Evolutionary conservation across 1,284 basidiomycete genomes (phyloP).

Genomic region (Pisolithus thermaeus): DNA sequence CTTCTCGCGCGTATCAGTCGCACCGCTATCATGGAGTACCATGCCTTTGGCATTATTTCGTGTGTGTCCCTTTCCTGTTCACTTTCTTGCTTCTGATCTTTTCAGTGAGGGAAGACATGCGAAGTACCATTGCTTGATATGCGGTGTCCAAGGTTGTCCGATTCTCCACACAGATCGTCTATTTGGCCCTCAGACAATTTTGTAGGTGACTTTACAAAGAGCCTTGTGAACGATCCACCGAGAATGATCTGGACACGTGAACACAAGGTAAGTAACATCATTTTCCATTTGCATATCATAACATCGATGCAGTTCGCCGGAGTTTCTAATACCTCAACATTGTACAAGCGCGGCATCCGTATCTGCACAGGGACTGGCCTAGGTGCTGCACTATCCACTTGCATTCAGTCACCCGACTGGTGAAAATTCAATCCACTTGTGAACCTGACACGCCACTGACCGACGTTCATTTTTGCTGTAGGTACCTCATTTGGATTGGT

Average conservation of each 20-base stretch:
- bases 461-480: conserved; percentile 19
- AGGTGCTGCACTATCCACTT: conserved; percentile 70
- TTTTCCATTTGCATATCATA: conserved; percentile 7
- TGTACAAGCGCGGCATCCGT: conserved; percentile 72
- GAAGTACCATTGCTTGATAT: conserved; percentile 71
- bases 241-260: conserved; percentile 66
- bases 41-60: conserved; percentile 58
- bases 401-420: conserved; percentile 66
- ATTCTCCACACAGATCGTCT: not conserved
- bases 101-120: conserved; percentile 60
- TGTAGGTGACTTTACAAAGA: conserved; percentile 63
- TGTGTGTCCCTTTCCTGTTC: conserved; percentile 21
- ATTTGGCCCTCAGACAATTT: conserved; percentile 4
- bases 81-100: conserved; percentile 11
- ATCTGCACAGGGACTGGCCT: conserved; percentile 76
- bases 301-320: conserved; percentile 54
- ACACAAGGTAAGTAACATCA: conserved; percentile 46
- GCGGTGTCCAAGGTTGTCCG: conserved; percentile 61
- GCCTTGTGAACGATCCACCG: conserved; percentile 64
- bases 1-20: conserved; percentile 53
- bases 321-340: conserved; percentile 68
- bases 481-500: conserved; percentile 79
- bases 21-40: conserved; percentile 54
- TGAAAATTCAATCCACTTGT: conserved; percentile 29
- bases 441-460: conserved; percentile 2